A percentile compares a stretch with the other conserved stretches of the same genome.
phyloP scores from a whole-genome alignment of 2,329 filamentous ascomycete species.

The Bipolaris sorokiniana region DNA sequence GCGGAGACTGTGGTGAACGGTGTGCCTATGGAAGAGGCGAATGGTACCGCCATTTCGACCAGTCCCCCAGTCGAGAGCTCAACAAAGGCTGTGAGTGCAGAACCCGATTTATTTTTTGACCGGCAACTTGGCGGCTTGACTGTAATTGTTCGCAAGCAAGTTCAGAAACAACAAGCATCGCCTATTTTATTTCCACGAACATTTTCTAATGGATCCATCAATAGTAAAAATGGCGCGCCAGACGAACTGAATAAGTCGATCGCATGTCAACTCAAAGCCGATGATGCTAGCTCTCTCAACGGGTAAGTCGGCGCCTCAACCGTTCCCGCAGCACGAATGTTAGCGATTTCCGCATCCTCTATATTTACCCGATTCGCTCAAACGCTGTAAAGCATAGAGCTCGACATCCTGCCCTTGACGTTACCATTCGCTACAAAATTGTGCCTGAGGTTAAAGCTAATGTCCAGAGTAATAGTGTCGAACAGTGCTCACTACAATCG shows the following conservation, averaged over 20 bases:
- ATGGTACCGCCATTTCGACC: constrained; percentile 31
- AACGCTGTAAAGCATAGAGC: neutral
- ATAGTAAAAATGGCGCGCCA: constrained; percentile 57
- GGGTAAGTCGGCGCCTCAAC: constrained; percentile 31
- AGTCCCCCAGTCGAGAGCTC: constrained; percentile 37
- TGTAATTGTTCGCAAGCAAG: constrained; percentile 58
- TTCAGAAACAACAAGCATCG: constrained; percentile 40
- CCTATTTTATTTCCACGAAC: constrained; percentile 49
- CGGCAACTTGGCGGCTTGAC: constrained; percentile 60
- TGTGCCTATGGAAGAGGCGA: constrained; percentile 25
- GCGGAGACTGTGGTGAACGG: constrained; percentile 32
- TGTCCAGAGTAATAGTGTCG: constrained; percentile 25
- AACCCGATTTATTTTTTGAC: constrained; percentile 58
- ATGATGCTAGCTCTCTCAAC: constrained; percentile 42
- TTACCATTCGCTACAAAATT: neutral
- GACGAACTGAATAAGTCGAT: constrained; percentile 55
- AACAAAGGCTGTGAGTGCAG: constrained; percentile 42
- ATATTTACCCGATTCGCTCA: neutral
- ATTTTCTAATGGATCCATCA: constrained; percentile 63
- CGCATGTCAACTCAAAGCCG: constrained; percentile 44
- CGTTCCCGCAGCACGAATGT: neutral
- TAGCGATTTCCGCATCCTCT: neutral
- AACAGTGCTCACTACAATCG: constrained; percentile 26
- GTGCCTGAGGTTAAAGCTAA: constrained; percentile 20
- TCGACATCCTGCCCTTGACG: neutral